Evolutionary conservation across 192 early-diverging fungal genomes (phyloP).

Genomic region (Podochytrium sp.): DNA sequence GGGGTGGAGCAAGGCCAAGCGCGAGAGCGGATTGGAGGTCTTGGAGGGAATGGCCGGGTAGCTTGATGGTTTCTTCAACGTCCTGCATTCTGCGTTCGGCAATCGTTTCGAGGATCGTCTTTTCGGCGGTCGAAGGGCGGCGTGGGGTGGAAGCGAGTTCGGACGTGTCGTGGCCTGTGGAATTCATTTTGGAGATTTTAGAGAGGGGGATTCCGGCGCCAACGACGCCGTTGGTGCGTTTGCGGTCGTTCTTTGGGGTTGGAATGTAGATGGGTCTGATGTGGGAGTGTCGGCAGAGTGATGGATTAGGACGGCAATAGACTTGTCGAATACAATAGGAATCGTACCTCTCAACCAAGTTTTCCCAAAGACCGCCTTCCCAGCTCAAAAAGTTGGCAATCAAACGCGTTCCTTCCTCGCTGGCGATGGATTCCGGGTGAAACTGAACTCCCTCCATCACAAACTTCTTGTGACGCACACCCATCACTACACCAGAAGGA

Average conservation of each 20-base stretch:
- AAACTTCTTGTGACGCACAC: constrained; percentile 85
- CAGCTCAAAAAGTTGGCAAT: constrained; percentile 90
- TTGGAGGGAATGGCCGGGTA: constrained; percentile 72
- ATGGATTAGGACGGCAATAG: neutral
- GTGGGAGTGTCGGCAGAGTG: too few relatives aligned
- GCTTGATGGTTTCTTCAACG: constrained; percentile 67
- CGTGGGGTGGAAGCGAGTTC: neutral
- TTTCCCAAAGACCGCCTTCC: constrained; percentile 84
- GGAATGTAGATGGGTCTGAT: constrained; percentile 18
- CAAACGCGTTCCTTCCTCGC: constrained; percentile 86
- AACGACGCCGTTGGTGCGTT: neutral
- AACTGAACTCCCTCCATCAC: constrained; percentile 97
- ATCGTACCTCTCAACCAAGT: constrained; percentile 37
- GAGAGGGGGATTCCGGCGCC: constrained; percentile 44
- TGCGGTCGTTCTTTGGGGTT: constrained; percentile 21
- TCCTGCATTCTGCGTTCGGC: constrained; percentile 80
- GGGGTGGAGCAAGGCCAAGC: constrained; percentile 72
- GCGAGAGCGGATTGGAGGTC: constrained; percentile 74
- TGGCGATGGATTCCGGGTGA: constrained; percentile 97
- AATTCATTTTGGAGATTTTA: constrained; percentile 55
- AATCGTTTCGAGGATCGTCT: constrained; percentile 81
- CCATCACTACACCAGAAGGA: constrained; percentile 91
- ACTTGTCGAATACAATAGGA: neutral
- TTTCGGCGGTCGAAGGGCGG: neutral
- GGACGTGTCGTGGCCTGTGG: constrained; percentile 39